Evolutionary conservation across 805 yeast species (phyloP).

Genomic region (Candida vartiovaarae): DNA sequence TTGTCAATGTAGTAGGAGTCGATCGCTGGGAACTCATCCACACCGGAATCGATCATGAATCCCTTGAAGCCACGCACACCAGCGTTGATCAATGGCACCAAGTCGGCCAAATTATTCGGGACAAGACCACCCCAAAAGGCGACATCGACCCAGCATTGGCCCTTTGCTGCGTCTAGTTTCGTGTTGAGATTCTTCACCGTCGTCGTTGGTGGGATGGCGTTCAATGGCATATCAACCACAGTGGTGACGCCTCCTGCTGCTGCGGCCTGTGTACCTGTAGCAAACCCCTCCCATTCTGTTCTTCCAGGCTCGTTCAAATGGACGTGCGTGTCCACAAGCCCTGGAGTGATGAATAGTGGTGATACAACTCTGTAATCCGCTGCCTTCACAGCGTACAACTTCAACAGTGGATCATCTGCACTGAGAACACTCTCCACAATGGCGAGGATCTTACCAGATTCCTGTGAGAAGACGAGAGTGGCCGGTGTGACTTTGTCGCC

Average conservation of each 20-base stretch:
- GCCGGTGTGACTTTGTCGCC: slow-evolving; percentile 45
- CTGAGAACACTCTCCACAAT: slow-evolving; percentile 35
- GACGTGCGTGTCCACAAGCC: slow-evolving; percentile 89
- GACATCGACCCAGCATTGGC: slow-evolving; percentile 85
- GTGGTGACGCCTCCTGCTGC: slow-evolving; percentile 96
- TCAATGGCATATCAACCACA: slow-evolving; percentile 91
- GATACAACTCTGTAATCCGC: slow-evolving; percentile 45
- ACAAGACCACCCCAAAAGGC: slow-evolving; percentile 97
- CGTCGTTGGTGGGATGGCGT: slow-evolving; percentile 95
- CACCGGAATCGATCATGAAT: slow-evolving; percentile 90
- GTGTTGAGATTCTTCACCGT: slow-evolving; percentile 66
- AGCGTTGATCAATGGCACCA: slow-evolving; percentile 67
- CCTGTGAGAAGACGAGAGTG: slow-evolving; percentile 53
- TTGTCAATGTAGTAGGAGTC: slow-evolving; percentile 51
- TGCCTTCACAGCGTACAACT: slow-evolving; percentile 35
- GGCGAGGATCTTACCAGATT: slow-evolving; percentile 51
- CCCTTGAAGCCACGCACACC: slow-evolving; percentile 96
- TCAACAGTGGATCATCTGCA: slow-evolving; percentile 33
- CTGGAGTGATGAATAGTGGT: slow-evolving; percentile 72
- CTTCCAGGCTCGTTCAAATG: slow-evolving; percentile 97
- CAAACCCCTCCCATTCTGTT: slow-evolving; percentile 98
- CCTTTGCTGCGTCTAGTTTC: slow-evolving; percentile 72
- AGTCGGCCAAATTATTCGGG: slow-evolving; percentile 65
- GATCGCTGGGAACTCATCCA: slow-evolving; percentile 89
- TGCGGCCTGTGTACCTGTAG: slow-evolving; percentile 92